Base-by-base conservation (phyloP, 2,329 filamentous ascomycete species). In the Neonectria punicea region DNA sequence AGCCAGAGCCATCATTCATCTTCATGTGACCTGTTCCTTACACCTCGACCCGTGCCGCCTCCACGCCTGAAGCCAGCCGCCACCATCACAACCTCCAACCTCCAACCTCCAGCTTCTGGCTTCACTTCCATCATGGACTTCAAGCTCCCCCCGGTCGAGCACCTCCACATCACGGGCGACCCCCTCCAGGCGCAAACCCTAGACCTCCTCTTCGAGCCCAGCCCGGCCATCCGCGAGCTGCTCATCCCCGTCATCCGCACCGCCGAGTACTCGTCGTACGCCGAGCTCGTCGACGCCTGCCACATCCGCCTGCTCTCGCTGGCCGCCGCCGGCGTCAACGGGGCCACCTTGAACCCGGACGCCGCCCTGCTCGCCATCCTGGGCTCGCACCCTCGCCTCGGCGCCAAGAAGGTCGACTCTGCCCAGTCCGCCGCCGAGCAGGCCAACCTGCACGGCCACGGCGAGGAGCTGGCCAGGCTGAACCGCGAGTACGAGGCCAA, bases 201-300 rank as follows among this genome's bases (percentile, higher is more conserved):
- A 53, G 92, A 97, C 80, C 85, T 90, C 4, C 89, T 97, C 64
- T 97, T 98, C 79, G 94, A 98, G 77, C 92, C 93, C 16, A 94
- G 91, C 58, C 82, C 86, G 0, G 87, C 90, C 55, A 88, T 98
- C 1, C 93, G 95, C 78, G 83, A 86, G 13, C 84, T 96, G 14
- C 87, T 92, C 16, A 77, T 93, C 6, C 92, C 92, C 2, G 81
- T 91, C 2, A 83, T 97, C n/a, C 83, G 83, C 44, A 73, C 77
- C 1, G 73, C 73, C 10, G 78, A 82, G 2, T 94, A 93, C 77
- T 72, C 81, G 1, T 90, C 89, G 28, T 98, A 97, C 79, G 68
- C 83, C 8, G 84, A 88, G 39, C 84, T 97, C 7, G 90, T 97
- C 74, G 83, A 87, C 51, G 85, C 87, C 47, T 85, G 96, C 46